phyloP scores from a whole-genome alignment of 2,329 filamentous ascomycete genomes.

The Fusarium kyushuense region DNA sequence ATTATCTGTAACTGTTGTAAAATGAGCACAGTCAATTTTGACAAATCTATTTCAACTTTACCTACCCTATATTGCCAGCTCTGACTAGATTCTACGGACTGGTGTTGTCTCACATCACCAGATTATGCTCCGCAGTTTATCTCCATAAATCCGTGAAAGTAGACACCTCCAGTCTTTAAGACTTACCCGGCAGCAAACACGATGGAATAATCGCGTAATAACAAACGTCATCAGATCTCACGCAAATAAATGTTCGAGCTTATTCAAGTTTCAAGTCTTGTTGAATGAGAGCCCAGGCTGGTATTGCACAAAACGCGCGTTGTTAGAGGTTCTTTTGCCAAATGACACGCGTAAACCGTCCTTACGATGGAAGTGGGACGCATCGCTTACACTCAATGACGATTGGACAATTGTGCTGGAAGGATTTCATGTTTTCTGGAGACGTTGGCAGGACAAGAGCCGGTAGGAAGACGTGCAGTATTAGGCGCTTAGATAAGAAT shows the following conservation, averaged over 20 bases:
- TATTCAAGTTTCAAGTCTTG: background rate
- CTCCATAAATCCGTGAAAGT: background rate
- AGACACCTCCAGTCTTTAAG: background rate
- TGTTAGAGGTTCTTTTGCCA: background rate
- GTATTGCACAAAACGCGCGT: no score
- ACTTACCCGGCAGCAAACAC: background rate
- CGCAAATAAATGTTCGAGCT: fast-evolving
- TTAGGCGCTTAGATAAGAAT: background rate
- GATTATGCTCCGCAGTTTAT: no score
- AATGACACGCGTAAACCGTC: background rate
- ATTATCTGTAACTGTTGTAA: no score
- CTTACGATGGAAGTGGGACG: background rate
- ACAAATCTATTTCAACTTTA: no score
- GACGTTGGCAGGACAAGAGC: background rate
- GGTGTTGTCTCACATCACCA: no score
- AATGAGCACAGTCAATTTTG: no score
- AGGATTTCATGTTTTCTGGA: background rate
- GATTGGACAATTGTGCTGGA: background rate
- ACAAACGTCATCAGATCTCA: background rate
- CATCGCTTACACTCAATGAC: fast-evolving
- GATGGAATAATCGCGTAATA: background rate
- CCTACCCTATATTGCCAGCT: no score
- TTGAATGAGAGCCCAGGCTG: background rate
- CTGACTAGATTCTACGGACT: no score
- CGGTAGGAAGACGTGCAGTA: background rate